These are phyloP conservation scores for Hibiscus tridactylites DNA, from an alignment of 345 rosid species.

Conservation along the genomic window DNA sequence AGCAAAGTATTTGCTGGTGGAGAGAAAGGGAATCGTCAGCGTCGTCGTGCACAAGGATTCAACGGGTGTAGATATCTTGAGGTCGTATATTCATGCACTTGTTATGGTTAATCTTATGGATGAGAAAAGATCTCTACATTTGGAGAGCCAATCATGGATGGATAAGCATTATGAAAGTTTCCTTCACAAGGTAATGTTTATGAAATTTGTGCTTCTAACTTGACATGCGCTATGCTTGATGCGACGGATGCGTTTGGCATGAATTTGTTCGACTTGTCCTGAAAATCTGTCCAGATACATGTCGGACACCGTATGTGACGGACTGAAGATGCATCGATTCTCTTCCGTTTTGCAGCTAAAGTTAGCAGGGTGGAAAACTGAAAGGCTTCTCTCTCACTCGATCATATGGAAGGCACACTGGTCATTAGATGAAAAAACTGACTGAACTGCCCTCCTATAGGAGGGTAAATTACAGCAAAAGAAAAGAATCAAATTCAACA, in stretches of 20 bases:
- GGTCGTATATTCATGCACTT: neutral
- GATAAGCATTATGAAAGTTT: slow-evolving; percentile 41
- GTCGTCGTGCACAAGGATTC: slow-evolving; percentile 62
- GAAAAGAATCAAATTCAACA: neutral
- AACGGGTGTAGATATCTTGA: slow-evolving; percentile 12
- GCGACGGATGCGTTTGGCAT: neutral
- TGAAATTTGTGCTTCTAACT: neutral
- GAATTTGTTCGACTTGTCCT: neutral
- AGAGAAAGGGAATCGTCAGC: slow-evolving; percentile 36
- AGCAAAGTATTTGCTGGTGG: slow-evolving; percentile 64
- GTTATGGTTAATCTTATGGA: neutral
- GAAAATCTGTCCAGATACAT: neutral
- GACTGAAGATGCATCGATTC: neutral
- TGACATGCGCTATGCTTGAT: no score
- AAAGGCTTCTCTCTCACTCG: slow-evolving; percentile 33
- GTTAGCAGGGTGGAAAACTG: slow-evolving; percentile 59
- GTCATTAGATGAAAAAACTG: slow-evolving; percentile 44
- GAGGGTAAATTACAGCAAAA: no score
- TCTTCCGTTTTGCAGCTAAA: slow-evolving; percentile 40
- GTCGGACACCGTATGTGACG: neutral
- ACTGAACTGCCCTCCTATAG: slow-evolving; percentile 23
- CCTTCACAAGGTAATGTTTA: slow-evolving; percentile 49
- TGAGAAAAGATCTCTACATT: neutral
- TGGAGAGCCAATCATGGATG: neutral
- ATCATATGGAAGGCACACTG: slow-evolving; percentile 78